Evolutionary conservation across 2,329 filamentous ascomycete genomes (phyloP).

Genomic region (Exserohilum rostratum): DNA sequence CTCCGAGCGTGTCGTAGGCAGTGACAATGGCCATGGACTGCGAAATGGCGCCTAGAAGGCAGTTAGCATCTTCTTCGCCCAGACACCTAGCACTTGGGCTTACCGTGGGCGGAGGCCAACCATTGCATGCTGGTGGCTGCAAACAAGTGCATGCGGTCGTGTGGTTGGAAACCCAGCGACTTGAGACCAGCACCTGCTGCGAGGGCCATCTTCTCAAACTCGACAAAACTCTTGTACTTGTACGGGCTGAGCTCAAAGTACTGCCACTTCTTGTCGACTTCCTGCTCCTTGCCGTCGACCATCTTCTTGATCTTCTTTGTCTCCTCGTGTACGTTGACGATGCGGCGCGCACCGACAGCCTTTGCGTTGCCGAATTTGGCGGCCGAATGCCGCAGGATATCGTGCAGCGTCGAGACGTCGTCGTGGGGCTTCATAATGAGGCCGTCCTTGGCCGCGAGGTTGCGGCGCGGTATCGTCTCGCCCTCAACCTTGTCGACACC

Average conservation of each 20-base stretch:
- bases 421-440: slow-evolving; percentile 70
- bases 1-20: slow-evolving; percentile 90
- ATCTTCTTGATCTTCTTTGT: slow-evolving; percentile 89
- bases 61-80: slow-evolving; percentile 14
- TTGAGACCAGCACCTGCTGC: slow-evolving; percentile 75
- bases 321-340: slow-evolving; percentile 80
- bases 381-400: slow-evolving; percentile 75
- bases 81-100: slow-evolving; percentile 18
- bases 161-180: slow-evolving; percentile 71
- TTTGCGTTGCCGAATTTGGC: slow-evolving; percentile 60
- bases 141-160: slow-evolving; percentile 78
- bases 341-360: slow-evolving; percentile 68
- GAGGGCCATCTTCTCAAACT: slow-evolving; percentile 74
- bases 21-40: slow-evolving; percentile 93
- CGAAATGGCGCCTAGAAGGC: slow-evolving; percentile 64
- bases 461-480: slow-evolving; percentile 83
- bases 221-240: slow-evolving; percentile 76
- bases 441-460: slow-evolving; percentile 72
- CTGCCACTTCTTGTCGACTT: slow-evolving; percentile 90
- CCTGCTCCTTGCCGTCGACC: slow-evolving; percentile 76
- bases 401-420: slow-evolving; percentile 77
- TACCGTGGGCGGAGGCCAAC: slow-evolving; percentile 79
- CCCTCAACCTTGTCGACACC: slow-evolving; percentile 72
- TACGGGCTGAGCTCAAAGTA: slow-evolving; percentile 85
- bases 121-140: slow-evolving; percentile 82